These are phyloP conservation scores for grape (Vitis vinifera) DNA, from an alignment of 164 flowering plant genomes.

Conservation along the genomic window ASM3070453v1 NC_081810.1:6937001-6937500, in stretches of 20 bases:
- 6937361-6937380: not conserved
- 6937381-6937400: constrained; percentile 16
- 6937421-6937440: constrained; percentile 1
- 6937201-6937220: not conserved
- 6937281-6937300: constrained; percentile 3
- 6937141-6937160: not conserved
- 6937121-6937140: not conserved
- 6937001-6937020: constrained; percentile 2
- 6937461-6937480: not conserved
- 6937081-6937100: not conserved
- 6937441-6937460: constrained; percentile 2
- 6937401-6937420: constrained; percentile 16
- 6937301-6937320: constrained; percentile 1
- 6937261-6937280: constrained; percentile 16
- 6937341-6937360: not conserved
- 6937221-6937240: not conserved
- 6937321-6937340: not conserved
- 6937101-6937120: not conserved
- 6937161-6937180: not conserved
- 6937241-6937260: not conserved
- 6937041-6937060: constrained; percentile 3
- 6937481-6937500: constrained; percentile 14
- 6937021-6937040: constrained; percentile 11
- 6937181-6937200: constrained; percentile 4
- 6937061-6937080: not conserved